These are phyloP conservation scores for Phaeophleospora eucalypticola DNA, from an alignment of 2,329 filamentous ascomycete genomes.

Conservation along the genomic window DNA sequence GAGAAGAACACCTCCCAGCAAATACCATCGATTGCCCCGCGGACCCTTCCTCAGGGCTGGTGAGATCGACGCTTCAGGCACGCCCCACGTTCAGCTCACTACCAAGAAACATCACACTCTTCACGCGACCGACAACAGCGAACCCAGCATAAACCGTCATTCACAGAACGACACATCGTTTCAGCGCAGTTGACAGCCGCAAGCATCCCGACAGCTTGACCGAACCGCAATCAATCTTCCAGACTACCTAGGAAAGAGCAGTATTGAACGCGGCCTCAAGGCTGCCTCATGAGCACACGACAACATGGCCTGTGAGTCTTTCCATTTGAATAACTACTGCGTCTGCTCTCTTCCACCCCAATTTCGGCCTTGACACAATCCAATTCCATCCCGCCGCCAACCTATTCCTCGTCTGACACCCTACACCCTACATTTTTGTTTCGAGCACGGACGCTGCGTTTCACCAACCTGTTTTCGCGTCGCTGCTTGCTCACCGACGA, in stretches of 20 bases:
- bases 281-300: constrained; percentile 7
- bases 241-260: not conserved
- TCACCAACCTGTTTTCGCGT: not conserved
- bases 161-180: not conserved
- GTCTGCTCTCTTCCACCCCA: too few species aligned
- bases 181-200: not conserved
- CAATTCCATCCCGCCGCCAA: too few species aligned
- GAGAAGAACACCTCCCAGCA: too few species aligned
- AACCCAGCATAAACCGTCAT: not conserved
- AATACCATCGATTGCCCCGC: too few species aligned
- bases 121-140: not conserved
- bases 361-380: too few species aligned
- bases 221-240: not conserved
- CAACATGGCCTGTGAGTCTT: constrained; percentile 17
- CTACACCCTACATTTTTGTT: not conserved
- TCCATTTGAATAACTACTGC: too few species aligned
- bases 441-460: not conserved
- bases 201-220: not conserved
- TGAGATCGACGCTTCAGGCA: too few species aligned
- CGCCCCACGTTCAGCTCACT: too few species aligned
- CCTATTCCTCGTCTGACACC: not conserved
- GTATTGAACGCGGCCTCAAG: constrained; percentile 12
- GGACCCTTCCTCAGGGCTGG: too few species aligned
- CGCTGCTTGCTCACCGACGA: not conserved
- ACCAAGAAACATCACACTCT: too few species aligned